These are phyloP conservation scores for Alternaria arborescens DNA, from an alignment of 2,329 filamentous ascomycete genomes.

Conservation along the genomic window DNA sequence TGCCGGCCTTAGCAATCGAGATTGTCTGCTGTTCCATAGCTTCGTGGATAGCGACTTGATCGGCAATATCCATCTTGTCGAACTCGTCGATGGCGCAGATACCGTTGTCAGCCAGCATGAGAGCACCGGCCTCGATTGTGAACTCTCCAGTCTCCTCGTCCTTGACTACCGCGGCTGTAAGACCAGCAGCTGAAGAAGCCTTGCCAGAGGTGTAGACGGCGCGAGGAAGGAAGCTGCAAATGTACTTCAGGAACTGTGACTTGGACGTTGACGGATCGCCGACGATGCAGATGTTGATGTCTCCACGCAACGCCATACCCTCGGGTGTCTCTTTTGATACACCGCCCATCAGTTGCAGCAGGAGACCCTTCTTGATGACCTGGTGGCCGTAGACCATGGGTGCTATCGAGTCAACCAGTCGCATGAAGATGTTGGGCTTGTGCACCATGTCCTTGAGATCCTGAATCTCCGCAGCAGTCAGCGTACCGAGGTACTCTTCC, in stretches of 20 bases:
- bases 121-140: conserved; percentile 95
- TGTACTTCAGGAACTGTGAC: conserved; percentile 97
- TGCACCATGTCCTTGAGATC: conserved; percentile 94
- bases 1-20: conserved; percentile 97
- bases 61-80: conserved; percentile 98
- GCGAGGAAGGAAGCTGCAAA: conserved; percentile 94
- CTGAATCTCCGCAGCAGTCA: conserved; percentile 87
- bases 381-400: conserved; percentile 98
- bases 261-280: conserved; percentile 97
- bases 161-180: conserved; percentile 96
- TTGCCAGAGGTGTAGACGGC: conserved; percentile 98
- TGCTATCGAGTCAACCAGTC: conserved; percentile 90
- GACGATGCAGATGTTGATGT: conserved; percentile 98
- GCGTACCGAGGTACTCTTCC: conserved; percentile 82
- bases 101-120: conserved; percentile 96
- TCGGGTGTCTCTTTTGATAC: conserved; percentile 91
- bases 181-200: conserved; percentile 94
- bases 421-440: conserved; percentile 91
- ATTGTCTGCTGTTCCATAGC: conserved; percentile 99
- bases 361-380: conserved; percentile 94
- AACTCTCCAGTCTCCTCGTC: conserved; percentile 99
- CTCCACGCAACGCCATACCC: conserved; percentile 93
- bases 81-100: conserved; percentile 99
- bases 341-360: conserved; percentile 95
- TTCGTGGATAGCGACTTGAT: conserved; percentile 99